Evolutionary conservation across 2,329 filamentous ascomycete species (phyloP), one percentile per base, ranked within the genome.

Genomic region (Aspergillus fumigatiaffinis): DNA sequence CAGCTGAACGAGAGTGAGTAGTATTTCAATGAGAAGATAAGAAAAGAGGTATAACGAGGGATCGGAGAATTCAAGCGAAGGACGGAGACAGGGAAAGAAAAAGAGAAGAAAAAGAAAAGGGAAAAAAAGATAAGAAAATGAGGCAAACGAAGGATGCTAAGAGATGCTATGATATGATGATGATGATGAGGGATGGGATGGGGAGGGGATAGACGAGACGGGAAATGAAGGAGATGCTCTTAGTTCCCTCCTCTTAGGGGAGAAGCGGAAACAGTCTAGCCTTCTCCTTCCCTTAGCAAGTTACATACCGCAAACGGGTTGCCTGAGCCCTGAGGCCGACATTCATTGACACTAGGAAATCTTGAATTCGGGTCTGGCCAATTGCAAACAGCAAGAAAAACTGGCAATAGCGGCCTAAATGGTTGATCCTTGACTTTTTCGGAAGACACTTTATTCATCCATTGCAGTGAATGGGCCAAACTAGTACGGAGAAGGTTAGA

Each of bases 181-280:
- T 51, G 49, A 35, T 20, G 49, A 21, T 50, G 53, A 12, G 47
- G 53, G 32, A 49, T 52, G 53, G 44, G 53, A 53, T 26, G 25
- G 23, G 47, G 51, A 59, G 52, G 35, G 44, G 49, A 25, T 51
- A 47, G 49, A 14, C 20, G 38, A 32, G 47, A 44, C 21, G 32
- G 59, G 55, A 62, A 64, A 60, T 51, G 60, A 59, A 60, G 64
- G 62, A 63, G 63, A 65, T 56, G 65, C 63, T 62, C n/a, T n/a
- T n/a, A n/a, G n/a, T n/a, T n/a, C n/a, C n/a, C n/a, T 23, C 65
- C 63, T 62, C 64, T 44, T 46, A 46, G 42, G 32, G 32, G 32
- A 38, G 14, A 38, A 38, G 32, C 32, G 32, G 14, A 38, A 38
- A 38, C 32, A 38, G 32, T 38, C 32, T 38, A 38, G 32, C 32